phyloP scores from a whole-genome alignment of 2,329 filamentous ascomycete genomes.

The Cordyceps tenuipes region DNA sequence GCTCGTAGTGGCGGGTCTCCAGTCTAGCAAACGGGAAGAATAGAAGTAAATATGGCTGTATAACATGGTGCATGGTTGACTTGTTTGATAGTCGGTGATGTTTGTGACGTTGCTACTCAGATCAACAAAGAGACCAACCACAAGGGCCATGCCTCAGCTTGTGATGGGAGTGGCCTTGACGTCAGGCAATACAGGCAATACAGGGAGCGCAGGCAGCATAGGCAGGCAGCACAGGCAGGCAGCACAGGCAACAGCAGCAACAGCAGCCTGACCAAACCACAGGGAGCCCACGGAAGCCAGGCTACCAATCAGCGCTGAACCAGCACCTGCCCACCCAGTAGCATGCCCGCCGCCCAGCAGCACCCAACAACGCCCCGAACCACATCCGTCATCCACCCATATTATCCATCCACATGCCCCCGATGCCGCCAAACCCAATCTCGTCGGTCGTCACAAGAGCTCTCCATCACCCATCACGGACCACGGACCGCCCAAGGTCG shows the following conservation, averaged over 20 bases:
- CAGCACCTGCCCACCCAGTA: neutral
- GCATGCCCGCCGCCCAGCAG: too few relatives aligned
- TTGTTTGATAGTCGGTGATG: too few relatives aligned
- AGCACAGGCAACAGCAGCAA: neutral
- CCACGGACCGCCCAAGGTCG: neutral
- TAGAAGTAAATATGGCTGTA: neutral
- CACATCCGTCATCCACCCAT: too few relatives aligned
- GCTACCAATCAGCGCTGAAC: neutral
- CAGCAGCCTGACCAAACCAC: neutral
- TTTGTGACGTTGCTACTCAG: too few relatives aligned
- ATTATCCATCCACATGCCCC: conserved; percentile 5
- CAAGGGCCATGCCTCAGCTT: neutral
- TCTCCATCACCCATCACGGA: conserved; percentile 8
- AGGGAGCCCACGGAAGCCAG: neutral
- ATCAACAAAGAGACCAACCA: neutral
- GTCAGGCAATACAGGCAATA: neutral
- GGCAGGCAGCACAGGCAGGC: too few relatives aligned
- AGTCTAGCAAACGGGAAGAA: neutral
- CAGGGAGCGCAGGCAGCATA: too few relatives aligned
- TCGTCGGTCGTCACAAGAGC: conserved; percentile 9
- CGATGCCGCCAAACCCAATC: conserved; percentile 10
- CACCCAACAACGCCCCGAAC: neutral
- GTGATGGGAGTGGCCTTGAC: neutral
- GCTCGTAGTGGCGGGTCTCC: neutral
- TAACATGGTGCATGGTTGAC: neutral